These are phyloP conservation scores for Penstemon eatonii DNA, from an alignment of 257 asterid genomes.

Conservation along the genomic window DNA sequence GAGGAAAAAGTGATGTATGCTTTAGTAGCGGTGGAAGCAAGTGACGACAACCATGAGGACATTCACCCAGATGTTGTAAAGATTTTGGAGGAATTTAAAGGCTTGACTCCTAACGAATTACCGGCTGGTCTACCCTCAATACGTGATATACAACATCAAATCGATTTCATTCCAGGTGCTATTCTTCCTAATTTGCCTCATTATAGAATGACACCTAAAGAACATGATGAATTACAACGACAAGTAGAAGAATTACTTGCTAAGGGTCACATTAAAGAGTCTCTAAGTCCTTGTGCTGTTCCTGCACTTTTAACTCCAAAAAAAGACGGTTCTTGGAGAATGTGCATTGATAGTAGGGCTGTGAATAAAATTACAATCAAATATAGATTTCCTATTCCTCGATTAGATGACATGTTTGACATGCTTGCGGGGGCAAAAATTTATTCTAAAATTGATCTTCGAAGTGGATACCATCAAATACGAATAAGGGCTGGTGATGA, in stretches of 20 bases:
- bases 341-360: neutral
- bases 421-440: neutral
- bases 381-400: neutral
- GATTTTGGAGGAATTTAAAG: neutral
- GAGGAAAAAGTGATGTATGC: neutral
- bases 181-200: no score
- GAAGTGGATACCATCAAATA: neutral
- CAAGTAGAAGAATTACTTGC: neutral
- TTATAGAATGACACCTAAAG: neutral
- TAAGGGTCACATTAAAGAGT: neutral
- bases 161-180: neutral
- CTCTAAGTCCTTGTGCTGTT: neutral
- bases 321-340: neutral
- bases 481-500: neutral
- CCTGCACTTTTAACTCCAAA: neutral
- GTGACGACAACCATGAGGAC: neutral
- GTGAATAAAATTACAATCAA: neutral
- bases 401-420: slow-evolving; percentile 3
- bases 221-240: neutral
- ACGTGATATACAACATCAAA: neutral
- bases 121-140: neutral
- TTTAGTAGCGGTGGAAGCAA: neutral
- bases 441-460: neutral
- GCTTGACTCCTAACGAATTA: no score
- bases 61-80: neutral